phyloP scores from a whole-genome alignment of 768 basidiomycete species.

The Gyrodon lividus region DNA sequence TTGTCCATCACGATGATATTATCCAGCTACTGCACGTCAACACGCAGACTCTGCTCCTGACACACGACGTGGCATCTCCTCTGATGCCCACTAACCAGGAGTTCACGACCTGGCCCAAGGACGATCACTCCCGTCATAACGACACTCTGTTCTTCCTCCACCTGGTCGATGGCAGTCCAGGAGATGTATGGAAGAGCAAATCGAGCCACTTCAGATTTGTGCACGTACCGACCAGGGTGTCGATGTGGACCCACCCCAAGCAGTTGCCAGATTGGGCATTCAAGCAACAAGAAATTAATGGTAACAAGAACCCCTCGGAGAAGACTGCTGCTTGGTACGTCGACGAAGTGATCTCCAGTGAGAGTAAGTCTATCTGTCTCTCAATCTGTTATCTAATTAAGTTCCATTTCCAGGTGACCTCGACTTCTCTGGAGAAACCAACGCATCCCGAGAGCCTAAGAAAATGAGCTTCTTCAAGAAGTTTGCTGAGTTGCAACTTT shows the following conservation, averaged over 20 bases:
- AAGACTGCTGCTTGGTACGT: conserved; percentile 86
- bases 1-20: conserved; percentile 86
- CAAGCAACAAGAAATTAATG: conserved; percentile 97
- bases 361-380: conserved; percentile 46
- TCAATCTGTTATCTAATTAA: conserved; percentile 3
- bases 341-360: conserved; percentile 75
- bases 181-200: conserved; percentile 90
- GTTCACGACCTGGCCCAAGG: conserved; percentile 88
- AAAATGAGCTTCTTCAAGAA: conserved; percentile 91
- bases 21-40: conserved; percentile 87
- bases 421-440: conserved; percentile 45
- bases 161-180: conserved; percentile 70
- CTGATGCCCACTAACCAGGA: conserved; percentile 98
- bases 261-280: conserved; percentile 95
- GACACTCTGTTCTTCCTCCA: conserved; percentile 87
- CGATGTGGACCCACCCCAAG: conserved; percentile 88
- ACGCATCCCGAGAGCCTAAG: conserved; percentile 67
- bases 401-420: conserved; percentile 53
- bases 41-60: conserved; percentile 80
- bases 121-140: conserved; percentile 73
- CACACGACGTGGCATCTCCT: conserved; percentile 97
- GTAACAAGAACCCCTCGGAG: conserved; percentile 88
- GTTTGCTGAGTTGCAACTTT: conserved; percentile 86
- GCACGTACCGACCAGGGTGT: conserved; percentile 86
- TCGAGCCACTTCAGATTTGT: conserved; percentile 89